Base-by-base conservation (phyloP, 2,329 filamentous ascomycete species). In the Torrubiella hemipterigena region DNA sequence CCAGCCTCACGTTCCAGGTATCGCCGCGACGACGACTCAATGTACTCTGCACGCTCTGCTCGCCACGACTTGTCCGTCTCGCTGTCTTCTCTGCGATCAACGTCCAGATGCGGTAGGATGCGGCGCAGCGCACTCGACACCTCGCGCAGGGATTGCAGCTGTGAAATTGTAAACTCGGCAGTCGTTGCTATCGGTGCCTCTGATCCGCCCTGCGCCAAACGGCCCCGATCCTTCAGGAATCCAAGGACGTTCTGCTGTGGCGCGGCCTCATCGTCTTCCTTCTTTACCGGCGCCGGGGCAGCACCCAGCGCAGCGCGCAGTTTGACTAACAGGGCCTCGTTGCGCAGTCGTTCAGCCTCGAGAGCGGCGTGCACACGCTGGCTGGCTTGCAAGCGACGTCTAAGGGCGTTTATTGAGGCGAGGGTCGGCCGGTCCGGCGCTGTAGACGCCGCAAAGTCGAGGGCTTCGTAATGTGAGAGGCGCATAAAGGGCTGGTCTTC, bases 381-480 rank as follows among this genome's bases (percentile, higher is more conserved):
- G n/a, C 81, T 86, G 47, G 89, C 85, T 41, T 80, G 73, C 16
- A 93, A 58, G 43, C 78, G 81, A 42, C 75, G 70, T 32, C 86
- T 71, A 39, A 91, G 73, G n/a, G 68, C 57, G 35, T 75, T 73
- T 32, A 95, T 69, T 14, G 71, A 71, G 46, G 85, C 81, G 2
- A 73, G 61, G 2, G 73, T 82, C 7, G 73, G 75, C 25, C 50
- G 41, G 30, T 49, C 48, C 4, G 31, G 28, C 3, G 38, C 37
- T 19, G 39, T 40, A 2, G 29, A 26, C 1, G 34, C 40, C 5
- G 44, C 38, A 27, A 75, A 65, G 37, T 71, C 67, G 14, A 75
- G 49, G 2, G 65, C 83, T 52, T 86, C 75, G 59, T 98, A 95
- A 63, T 96, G 89, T 29, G 73, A 72, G 40, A 98, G 62, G 32